phyloP scores from a whole-genome alignment of 345 rosid genomes.

The Cardamine resedifolia region DNA sequence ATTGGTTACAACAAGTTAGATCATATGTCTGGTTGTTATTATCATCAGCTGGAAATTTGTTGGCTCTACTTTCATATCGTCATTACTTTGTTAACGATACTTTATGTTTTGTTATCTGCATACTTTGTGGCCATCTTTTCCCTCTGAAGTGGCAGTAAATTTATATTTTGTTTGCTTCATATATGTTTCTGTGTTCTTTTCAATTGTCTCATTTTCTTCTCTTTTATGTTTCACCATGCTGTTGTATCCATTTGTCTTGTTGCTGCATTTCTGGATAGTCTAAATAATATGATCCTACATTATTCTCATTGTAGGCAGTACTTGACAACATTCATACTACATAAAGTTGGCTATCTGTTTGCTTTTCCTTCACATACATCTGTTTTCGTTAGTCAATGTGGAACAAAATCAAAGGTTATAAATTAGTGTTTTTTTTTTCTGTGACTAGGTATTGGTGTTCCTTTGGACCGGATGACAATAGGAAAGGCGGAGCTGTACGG shows the following conservation, averaged over 20 bases:
- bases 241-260: background rate
- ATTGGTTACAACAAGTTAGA: background rate
- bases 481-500: slow-evolving; percentile 80
- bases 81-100: background rate
- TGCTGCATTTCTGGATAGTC: background rate
- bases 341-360: background rate
- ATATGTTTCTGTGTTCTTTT: background rate
- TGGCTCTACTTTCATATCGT: background rate
- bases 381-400: background rate
- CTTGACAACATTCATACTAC: background rate
- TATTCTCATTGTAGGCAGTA: background rate
- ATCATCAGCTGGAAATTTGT: background rate
- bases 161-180: background rate
- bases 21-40: background rate
- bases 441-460: slow-evolving; percentile 94
- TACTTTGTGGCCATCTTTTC: background rate
- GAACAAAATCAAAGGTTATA: background rate
- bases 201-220: background rate
- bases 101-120: background rate
- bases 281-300: background rate
- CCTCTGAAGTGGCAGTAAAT: background rate
- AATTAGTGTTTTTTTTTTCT: slow-evolving; percentile 17
- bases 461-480: slow-evolving; percentile 93
- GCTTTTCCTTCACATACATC: background rate
- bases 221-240: background rate